Conservation (phyloP, 495 filamentous ascomycete genomes). For the Apodospora peruviana region DNA sequence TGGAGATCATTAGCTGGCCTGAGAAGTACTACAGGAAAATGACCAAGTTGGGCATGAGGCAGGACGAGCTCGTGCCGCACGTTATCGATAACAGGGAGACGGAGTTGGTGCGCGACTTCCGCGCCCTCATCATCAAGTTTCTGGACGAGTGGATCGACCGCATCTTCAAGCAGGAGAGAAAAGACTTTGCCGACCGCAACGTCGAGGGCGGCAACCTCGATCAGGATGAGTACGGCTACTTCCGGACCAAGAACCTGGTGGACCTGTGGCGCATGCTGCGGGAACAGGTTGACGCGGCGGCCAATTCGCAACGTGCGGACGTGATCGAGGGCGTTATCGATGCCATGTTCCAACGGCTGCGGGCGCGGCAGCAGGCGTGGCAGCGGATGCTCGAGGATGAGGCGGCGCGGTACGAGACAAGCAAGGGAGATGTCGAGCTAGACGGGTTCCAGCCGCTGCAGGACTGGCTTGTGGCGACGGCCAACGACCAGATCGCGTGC, state of each 20-base stretch:
- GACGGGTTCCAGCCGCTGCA: slow-evolving; percentile 79
- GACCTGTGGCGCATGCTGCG: slow-evolving; percentile 98
- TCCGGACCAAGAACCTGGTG: slow-evolving; percentile 81
- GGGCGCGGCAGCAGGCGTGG: slow-evolving; percentile 75
- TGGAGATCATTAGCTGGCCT: slow-evolving; percentile 89
- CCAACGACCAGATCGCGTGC: slow-evolving; percentile 96
- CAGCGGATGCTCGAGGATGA: slow-evolving; percentile 86
- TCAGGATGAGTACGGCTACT: slow-evolving; percentile 76
- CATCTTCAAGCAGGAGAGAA: slow-evolving; percentile 73
- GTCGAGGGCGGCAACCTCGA: slow-evolving; percentile 70
- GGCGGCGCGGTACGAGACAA: slow-evolving; percentile 58
- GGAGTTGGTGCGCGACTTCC: slow-evolving; percentile 89
- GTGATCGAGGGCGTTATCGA: slow-evolving; percentile 91
- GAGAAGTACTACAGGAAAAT: slow-evolving; percentile 96
- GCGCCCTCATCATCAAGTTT: slow-evolving; percentile 85
- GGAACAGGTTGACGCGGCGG: slow-evolving; percentile 79
- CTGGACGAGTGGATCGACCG: slow-evolving; percentile 97
- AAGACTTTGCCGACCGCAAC: slow-evolving; percentile 69
- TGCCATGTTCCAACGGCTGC: slow-evolving; percentile 83
- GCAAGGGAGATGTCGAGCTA: slow-evolving; percentile 53
- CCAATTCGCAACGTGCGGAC: slow-evolving; percentile 73
- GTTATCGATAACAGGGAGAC: slow-evolving; percentile 81
- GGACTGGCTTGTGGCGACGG: slow-evolving; percentile 93
- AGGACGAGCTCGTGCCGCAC: slow-evolving; percentile 69
- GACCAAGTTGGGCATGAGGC: slow-evolving; percentile 74